phyloP scores from a whole-genome alignment of 441 rosid genomes.

The Croton laevigatus region DNA sequence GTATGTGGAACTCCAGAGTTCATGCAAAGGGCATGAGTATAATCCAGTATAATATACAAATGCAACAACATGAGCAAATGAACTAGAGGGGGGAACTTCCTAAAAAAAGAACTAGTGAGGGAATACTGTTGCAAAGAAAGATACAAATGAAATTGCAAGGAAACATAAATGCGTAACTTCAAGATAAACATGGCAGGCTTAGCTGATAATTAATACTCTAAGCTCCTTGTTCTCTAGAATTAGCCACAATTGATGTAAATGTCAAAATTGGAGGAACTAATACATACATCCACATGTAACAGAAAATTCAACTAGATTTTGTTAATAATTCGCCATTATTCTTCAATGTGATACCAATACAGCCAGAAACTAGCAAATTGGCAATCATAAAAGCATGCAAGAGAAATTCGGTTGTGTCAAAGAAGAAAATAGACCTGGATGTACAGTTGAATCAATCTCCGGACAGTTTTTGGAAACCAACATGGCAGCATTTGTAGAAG shows the following conservation, averaged over 20 bases:
- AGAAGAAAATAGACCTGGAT: conserved; percentile 61
- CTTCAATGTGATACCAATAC: neutral
- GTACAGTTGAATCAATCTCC: conserved; percentile 92
- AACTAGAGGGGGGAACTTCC: neutral
- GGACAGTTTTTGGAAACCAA: conserved; percentile 95
- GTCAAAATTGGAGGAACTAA: neutral
- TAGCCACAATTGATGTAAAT: neutral
- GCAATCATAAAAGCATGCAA: conserved; percentile 10
- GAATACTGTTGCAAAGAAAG: neutral
- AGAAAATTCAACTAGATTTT: no score
- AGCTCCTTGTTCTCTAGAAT: neutral
- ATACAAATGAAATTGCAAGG: neutral
- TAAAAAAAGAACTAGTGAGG: no score
- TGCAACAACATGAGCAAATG: neutral
- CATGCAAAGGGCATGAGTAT: neutral
- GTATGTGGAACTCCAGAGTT: neutral
- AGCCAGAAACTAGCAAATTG: conserved; percentile 8
- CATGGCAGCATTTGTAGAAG: conserved; percentile 95
- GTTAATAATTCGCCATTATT: neutral
- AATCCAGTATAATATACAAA: neutral
- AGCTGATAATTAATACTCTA: neutral
- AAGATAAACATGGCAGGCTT: neutral
- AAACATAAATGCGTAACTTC: neutral
- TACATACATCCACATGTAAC: neutral
- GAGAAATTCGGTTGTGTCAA: conserved; percentile 12